A percentile compares a stretch with the other conserved stretches of the same genome.
Evolutionary conservation across 192 early-diverging fungal genomes (phyloP).

Genomic region (Linnemannia hyalina): DNA sequence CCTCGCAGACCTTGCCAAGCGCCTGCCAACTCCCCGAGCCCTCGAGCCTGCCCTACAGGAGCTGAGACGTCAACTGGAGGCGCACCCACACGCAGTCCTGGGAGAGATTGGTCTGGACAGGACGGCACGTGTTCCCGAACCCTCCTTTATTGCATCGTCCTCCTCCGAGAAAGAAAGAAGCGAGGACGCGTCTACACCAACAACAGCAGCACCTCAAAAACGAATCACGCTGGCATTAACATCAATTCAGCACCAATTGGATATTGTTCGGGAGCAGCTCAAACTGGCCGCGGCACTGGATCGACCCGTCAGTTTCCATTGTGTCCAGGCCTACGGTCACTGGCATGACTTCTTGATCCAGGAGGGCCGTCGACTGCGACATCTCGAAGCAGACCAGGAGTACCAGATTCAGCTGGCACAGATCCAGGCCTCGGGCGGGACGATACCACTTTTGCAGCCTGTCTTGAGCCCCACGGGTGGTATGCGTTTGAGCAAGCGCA

Average conservation of each 20-base stretch:
- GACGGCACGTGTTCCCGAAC: slow-evolving; percentile 57
- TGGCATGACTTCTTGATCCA: slow-evolving; percentile 63
- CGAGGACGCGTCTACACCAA: neutral
- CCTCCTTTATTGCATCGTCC: neutral
- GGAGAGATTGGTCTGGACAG: slow-evolving; percentile 79
- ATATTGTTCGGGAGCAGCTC: slow-evolving; percentile 75
- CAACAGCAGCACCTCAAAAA: slow-evolving; percentile 13
- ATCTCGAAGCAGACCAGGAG: slow-evolving; percentile 27
- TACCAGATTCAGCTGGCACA: slow-evolving; percentile 24
- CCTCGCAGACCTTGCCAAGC: slow-evolving; percentile 22
- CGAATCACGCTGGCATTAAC: slow-evolving; percentile 60
- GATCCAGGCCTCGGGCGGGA: slow-evolving; percentile 24
- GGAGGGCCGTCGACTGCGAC: slow-evolving; percentile 47
- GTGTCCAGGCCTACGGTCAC: slow-evolving; percentile 81
- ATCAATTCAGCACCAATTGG: slow-evolving; percentile 62
- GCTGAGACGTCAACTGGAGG: slow-evolving; percentile 52
- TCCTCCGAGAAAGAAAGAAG: neutral
- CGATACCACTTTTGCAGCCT: neutral
- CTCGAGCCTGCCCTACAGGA: slow-evolving; percentile 44
- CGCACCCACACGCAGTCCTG: slow-evolving; percentile 60
- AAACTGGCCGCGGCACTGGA: slow-evolving; percentile 74
- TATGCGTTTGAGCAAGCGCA: slow-evolving; percentile 21
- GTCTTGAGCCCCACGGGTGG: slow-evolving; percentile 12
- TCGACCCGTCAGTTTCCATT: slow-evolving; percentile 80
- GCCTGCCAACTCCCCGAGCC: slow-evolving; percentile 36